Evolutionary conservation across 2,329 filamentous ascomycete genomes (phyloP), one percentile per base, ranked within the genome.

Genomic region (Epichloe amarillans): DNA sequence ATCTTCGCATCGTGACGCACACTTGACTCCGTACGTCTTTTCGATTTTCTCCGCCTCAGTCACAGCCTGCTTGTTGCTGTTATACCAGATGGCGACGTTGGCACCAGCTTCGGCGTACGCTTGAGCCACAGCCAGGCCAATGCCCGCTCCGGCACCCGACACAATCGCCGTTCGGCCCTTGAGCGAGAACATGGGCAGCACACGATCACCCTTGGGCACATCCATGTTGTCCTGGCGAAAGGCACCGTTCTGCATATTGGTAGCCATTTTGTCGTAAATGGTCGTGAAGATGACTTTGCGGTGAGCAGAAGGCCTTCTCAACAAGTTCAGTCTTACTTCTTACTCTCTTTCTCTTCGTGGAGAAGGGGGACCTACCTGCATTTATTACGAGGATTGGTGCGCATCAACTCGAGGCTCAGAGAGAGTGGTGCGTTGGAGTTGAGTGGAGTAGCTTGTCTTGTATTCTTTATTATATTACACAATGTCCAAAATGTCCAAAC

Each of bases 81-180:
- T 83, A 62, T 85, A 87, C 80, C 80, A 86, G 47, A 86, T 78
- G 30, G 81, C 83, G 21, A 87, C 80, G 57, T 86, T 83, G 52
- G 82, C 82, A 46, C 84, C 84, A 15, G 82, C 80, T 62, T 88
- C 84, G 15, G 83, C 83, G 35, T 82, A 72, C 1, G 72, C 81
- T 36, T 83, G 70, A 14, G 82, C 83, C 30, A 86, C 74, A 5
- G 74, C 73, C 26, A 84, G 69, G 41, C 84, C 84, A 56, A 87
- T 85, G 36, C 84, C 83, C 26, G 76, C 76, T 19, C 74, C 81
- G 12, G 80, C 80, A 40, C 84, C 84, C 2, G 81, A 78, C 41
- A 87, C 76, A 55, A 87, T 83, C 35, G 82, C 83, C 2, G 83
- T 86, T 58, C 79, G 78, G 42, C 82, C 82, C 61, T 81, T 82